A percentile compares a stretch with the other conserved stretches of the same genome.
phyloP scores from a whole-genome alignment of 2,329 filamentous ascomycete species.

The Didymella lethalis region DNA sequence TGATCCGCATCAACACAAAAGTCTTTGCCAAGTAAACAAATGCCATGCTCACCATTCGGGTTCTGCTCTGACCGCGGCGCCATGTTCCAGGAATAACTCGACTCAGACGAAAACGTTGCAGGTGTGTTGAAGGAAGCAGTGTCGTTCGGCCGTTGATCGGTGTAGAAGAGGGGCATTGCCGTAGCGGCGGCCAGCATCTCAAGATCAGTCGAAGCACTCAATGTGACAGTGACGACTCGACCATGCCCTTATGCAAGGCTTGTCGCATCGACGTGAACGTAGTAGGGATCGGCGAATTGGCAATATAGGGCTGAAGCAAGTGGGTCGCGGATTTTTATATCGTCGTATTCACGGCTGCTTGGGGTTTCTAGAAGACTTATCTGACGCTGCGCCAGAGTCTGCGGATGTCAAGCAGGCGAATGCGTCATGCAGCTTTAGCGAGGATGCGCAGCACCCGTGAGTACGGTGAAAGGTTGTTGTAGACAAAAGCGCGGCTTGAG shows the following conservation, averaged over 20 bases:
- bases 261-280: slow-evolving; percentile 5
- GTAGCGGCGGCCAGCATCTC: slow-evolving; percentile 32
- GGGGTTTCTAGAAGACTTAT: slow-evolving; percentile 23
- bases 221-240: slow-evolving; percentile 18
- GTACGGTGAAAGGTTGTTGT: slow-evolving; percentile 16
- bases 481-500: slow-evolving; percentile 18
- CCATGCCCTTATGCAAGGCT: slow-evolving; percentile 17
- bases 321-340: slow-evolving; percentile 30
- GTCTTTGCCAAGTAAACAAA: background rate
- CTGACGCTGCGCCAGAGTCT: slow-evolving; percentile 5
- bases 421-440: slow-evolving; percentile 33
- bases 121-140: slow-evolving; percentile 34
- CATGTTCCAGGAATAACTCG: slow-evolving; percentile 37
- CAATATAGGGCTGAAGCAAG: slow-evolving; percentile 32
- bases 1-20: background rate
- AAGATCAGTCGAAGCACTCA: slow-evolving; percentile 15
- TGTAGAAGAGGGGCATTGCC: slow-evolving; percentile 34
- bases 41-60: slow-evolving; percentile 33
- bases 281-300: slow-evolving; percentile 25
- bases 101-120: slow-evolving; percentile 32
- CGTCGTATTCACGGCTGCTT: slow-evolving; percentile 10
- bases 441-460: slow-evolving; percentile 27
- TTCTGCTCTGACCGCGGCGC: slow-evolving; percentile 27
- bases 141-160: slow-evolving; percentile 29
- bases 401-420: slow-evolving; percentile 13